Conservation (phyloP, 1,139 yeast genomes). For the Saccharomyces hybrid region DNA sequence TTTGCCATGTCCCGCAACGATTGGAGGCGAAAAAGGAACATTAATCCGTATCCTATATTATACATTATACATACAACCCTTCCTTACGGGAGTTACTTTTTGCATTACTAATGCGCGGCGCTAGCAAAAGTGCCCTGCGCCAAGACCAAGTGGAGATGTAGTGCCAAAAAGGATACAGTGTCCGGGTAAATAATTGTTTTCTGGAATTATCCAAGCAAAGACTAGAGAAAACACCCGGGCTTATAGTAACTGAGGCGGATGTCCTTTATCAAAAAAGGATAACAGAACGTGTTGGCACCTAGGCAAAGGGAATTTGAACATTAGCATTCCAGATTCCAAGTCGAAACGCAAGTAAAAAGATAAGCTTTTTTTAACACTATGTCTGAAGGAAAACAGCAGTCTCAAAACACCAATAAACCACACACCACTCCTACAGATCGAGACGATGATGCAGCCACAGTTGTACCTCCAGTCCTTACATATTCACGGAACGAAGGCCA, state of each 20-base stretch:
- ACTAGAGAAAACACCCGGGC: background rate
- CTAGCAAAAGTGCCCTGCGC: background rate
- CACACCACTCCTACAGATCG: background rate
- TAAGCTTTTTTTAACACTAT: background rate
- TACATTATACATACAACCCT: too few relatives aligned
- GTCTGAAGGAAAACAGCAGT: background rate
- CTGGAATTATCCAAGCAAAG: background rate
- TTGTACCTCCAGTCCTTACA: constrained; percentile 7
- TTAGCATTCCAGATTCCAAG: background rate
- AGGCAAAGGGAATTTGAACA: background rate
- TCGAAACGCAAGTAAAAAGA: background rate
- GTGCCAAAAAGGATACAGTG: background rate
- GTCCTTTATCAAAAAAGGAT: background rate
- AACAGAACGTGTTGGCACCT: background rate
- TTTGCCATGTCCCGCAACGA: background rate
- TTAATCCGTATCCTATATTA: too few relatives aligned
- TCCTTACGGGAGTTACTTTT: background rate
- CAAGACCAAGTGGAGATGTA: constrained; percentile 15
- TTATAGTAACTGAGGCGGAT: background rate
- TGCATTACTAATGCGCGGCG: background rate
- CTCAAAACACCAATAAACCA: background rate
- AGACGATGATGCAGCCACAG: constrained; percentile 4
- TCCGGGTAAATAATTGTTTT: background rate
- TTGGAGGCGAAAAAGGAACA: too few relatives aligned
- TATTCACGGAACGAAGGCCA: constrained; percentile 9